These are phyloP conservation scores for Rhodosporidiobolus sp. DNA, from an alignment of 768 basidiomycete species.

Conservation along the genomic window DNA sequence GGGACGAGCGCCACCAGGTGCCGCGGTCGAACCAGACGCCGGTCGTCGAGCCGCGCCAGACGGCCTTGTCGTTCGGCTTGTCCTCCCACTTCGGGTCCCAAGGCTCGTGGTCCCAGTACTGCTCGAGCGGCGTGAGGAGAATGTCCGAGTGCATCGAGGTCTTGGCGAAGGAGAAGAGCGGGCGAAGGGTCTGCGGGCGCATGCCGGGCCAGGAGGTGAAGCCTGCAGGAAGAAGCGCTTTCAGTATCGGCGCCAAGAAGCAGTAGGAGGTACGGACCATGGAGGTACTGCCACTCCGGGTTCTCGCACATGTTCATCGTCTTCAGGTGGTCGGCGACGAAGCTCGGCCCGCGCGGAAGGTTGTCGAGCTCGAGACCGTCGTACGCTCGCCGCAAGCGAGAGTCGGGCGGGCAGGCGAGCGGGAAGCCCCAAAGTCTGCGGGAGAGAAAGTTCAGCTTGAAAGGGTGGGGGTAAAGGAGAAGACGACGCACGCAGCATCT, in stretches of 20 bases:
- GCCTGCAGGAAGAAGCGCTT: slow-evolving; percentile 22
- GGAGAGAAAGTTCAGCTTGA: too few relatives aligned
- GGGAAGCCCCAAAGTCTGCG: slow-evolving; percentile 40
- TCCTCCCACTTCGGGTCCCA: slow-evolving; percentile 86
- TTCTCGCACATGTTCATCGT: slow-evolving; percentile 50
- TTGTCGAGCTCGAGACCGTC: slow-evolving; percentile 42
- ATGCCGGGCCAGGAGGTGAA: slow-evolving; percentile 46
- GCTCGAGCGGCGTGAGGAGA: slow-evolving; percentile 92
- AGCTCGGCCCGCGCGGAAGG: slow-evolving; percentile 41
- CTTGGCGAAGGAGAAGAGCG: slow-evolving; percentile 84
- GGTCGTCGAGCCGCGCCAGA: slow-evolving; percentile 96
- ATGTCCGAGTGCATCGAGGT: slow-evolving; percentile 82
- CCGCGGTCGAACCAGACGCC: slow-evolving; percentile 61
- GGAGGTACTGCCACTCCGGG: slow-evolving; percentile 48
- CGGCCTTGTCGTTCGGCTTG: slow-evolving; percentile 71
- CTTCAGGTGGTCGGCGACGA: slow-evolving; percentile 45
- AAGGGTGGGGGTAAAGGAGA: background rate
- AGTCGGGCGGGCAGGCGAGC: slow-evolving; percentile 41
- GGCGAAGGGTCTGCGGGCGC: slow-evolving; percentile 37
- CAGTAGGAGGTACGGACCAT: slow-evolving; percentile 19
- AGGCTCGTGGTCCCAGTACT: slow-evolving; percentile 76
- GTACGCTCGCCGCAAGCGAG: slow-evolving; percentile 38
- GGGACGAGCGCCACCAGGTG: slow-evolving; percentile 57
- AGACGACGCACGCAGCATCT: slow-evolving; percentile 36
- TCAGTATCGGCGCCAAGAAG: background rate